phyloP scores from a whole-genome alignment of 495 filamentous ascomycete genomes.

The Baudoinia panamericana region DNA sequence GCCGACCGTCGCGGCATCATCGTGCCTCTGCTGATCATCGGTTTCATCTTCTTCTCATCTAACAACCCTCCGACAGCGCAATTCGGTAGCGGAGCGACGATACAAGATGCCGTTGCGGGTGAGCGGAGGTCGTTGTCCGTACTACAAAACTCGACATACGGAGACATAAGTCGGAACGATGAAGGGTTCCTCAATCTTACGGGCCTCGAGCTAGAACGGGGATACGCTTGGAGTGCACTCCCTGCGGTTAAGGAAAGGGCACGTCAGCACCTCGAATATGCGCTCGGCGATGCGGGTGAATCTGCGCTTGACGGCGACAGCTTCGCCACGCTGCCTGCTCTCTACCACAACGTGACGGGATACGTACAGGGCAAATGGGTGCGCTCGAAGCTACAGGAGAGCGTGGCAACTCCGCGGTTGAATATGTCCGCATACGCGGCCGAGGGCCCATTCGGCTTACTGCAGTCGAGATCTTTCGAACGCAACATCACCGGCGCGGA shows the following conservation, averaged over 20 bases:
- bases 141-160: conserved; percentile 60
- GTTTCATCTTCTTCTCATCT: conserved; percentile 20
- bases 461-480: conserved; percentile 15
- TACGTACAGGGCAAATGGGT: conserved; percentile 66
- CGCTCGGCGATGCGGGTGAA: conserved; percentile 29
- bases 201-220: conserved; percentile 59
- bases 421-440: conserved; percentile 41
- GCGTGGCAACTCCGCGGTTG: conserved; percentile 29
- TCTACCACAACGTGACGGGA: conserved; percentile 75
- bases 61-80: conserved; percentile 1
- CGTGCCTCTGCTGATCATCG: conserved; percentile 16
- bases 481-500: conserved; percentile 25
- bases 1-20: conserved; percentile 18
- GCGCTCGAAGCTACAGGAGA: conserved; percentile 37
- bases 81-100: conserved; percentile 1
- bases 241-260: conserved; percentile 42
- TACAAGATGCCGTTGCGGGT: conserved; percentile 20
- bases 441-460: conserved; percentile 16
- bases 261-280: conserved; percentile 36
- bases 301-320: conserved; percentile 5
- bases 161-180: conserved; percentile 45
- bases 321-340: conserved; percentile 24
- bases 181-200: conserved; percentile 48
- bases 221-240: conserved; percentile 58
- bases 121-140: conserved; percentile 48